phyloP scores from a whole-genome alignment of 2,329 filamentous ascomycete species.

The Claviceps pazoutovae region DNA sequence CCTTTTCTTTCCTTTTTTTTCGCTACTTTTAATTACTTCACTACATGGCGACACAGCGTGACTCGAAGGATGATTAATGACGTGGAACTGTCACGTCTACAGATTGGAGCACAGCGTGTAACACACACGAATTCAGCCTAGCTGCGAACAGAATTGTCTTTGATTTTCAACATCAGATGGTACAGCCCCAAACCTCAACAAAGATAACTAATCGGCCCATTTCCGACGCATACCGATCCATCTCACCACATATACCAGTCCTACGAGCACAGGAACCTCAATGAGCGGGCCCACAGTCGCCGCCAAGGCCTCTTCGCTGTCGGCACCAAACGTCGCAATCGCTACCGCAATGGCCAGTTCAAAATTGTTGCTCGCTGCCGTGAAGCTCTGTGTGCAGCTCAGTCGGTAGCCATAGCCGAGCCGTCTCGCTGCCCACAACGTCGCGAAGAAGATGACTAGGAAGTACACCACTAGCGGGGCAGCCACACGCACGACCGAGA shows the following conservation, averaged over 20 bases:
- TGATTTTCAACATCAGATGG: background rate
- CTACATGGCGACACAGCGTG: background rate
- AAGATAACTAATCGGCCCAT: slow-evolving; percentile 1
- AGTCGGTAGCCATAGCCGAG: slow-evolving; percentile 63
- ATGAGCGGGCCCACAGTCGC: slow-evolving; percentile 75
- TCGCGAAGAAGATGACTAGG: slow-evolving; percentile 55
- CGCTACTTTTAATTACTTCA: background rate
- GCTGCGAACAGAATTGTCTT: background rate
- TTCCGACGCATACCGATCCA: slow-evolving; percentile 4
- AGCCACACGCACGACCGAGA: slow-evolving; percentile 66
- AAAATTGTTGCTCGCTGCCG: slow-evolving; percentile 85
- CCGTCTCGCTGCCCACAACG: slow-evolving; percentile 45
- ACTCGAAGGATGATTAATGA: background rate
- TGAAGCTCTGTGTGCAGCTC: slow-evolving; percentile 68
- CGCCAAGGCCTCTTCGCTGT: slow-evolving; percentile 69
- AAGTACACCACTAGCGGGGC: slow-evolving; percentile 79
- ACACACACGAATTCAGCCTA: background rate
- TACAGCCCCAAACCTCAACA: background rate
- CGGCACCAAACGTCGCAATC: slow-evolving; percentile 62
- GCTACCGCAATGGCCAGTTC: slow-evolving; percentile 83
- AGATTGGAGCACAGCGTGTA: background rate
- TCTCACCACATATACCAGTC: slow-evolving; percentile 53
- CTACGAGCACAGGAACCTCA: slow-evolving; percentile 71
- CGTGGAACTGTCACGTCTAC: background rate
- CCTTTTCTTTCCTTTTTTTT: background rate